Base-by-base conservation (phyloP, 1,284 basidiomycete species). In the Psilocybe mexicana region DNA sequence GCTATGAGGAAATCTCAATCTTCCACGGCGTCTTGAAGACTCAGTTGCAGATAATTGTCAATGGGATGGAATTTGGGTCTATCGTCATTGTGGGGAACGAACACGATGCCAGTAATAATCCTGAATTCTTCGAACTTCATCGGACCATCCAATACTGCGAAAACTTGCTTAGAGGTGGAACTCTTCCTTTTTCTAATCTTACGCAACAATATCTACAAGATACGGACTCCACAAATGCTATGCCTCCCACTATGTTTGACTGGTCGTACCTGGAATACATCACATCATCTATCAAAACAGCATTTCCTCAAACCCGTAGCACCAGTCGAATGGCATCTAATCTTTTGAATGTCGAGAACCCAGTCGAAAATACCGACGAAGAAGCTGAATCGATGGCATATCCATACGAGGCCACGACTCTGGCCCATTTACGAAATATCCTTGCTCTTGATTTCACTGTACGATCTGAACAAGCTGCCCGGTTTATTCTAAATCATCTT, bases 1-100 rank as follows among this genome's bases (percentile, higher is more conserved):
- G 81, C 8, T 87, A 84, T 63, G 92, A 93, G 73, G 90, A 93
- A 63, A 67, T 89, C 3, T 82, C 87, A 1, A 74, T 89, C 4
- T 76, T 84, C 44, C 79, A 79, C 61, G 78, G 81, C 10, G 70
- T 78, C 14, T 71, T 92, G 4, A 88, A 85, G 80, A 81, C 75
- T 0, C 90, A 93, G 65, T 68, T 85, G 18, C 84, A 89, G 56
- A 77, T 92, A 14, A 69, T 92, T 52, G 76, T 77, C 47, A 86
- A 84, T 61, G 92, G 91, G 0, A 63, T 92, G 11, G 79, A 80
- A 0, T 72, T 85, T 24, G 86, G 88, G 0, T 84, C 90, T 0
- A 67, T 81, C 45, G 74, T 89, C 36, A 72, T 86, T 42, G 69
- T 83, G 6, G 71, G 78, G 2, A 70, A 76, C 26, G 76, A 73